Conservation (phyloP, 805 yeast species). For the Wickerhamiella qilinensis region DNA sequence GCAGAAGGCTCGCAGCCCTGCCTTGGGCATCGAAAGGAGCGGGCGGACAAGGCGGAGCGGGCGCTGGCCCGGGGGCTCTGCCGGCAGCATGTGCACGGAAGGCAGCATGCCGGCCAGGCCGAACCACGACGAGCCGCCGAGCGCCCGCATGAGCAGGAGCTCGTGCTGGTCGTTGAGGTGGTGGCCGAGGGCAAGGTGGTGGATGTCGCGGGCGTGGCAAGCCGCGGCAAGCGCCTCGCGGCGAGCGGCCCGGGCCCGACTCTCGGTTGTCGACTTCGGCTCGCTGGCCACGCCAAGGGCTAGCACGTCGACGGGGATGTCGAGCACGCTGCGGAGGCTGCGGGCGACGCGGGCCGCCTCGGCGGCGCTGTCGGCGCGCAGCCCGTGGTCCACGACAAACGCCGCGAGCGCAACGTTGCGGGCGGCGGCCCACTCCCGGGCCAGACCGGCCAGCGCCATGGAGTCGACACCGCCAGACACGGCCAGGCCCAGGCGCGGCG, state of each 20-base stretch:
- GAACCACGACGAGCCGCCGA: constrained; percentile 29
- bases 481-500: constrained; percentile 30
- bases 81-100: neutral
- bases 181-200: constrained; percentile 44
- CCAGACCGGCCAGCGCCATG: constrained; percentile 44
- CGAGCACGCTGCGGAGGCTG: constrained; percentile 13
- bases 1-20: constrained; percentile 33
- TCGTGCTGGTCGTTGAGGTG: constrained; percentile 60
- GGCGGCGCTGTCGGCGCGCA: constrained; percentile 30
- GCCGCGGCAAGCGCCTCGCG: constrained; percentile 28
- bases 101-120: constrained; percentile 44
- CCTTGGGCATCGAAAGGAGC: constrained; percentile 31
- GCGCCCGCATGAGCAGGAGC: constrained; percentile 42
- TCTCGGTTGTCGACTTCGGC: constrained; percentile 31
- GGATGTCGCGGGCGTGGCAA: constrained; percentile 24
- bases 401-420: constrained; percentile 27
- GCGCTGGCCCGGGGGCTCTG: constrained; percentile 5
- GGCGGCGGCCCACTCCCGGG: constrained; percentile 23
- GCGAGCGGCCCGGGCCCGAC: constrained; percentile 40
- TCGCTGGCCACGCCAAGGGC: constrained; percentile 16
- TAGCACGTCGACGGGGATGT: constrained; percentile 22
- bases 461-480: constrained; percentile 77
- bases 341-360: constrained; percentile 33
- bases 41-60: constrained; percentile 33
- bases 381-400: constrained; percentile 49